phyloP scores from a whole-genome alignment of 129 eudicot species.

The Chrysanthemum seticuspe region DNA sequence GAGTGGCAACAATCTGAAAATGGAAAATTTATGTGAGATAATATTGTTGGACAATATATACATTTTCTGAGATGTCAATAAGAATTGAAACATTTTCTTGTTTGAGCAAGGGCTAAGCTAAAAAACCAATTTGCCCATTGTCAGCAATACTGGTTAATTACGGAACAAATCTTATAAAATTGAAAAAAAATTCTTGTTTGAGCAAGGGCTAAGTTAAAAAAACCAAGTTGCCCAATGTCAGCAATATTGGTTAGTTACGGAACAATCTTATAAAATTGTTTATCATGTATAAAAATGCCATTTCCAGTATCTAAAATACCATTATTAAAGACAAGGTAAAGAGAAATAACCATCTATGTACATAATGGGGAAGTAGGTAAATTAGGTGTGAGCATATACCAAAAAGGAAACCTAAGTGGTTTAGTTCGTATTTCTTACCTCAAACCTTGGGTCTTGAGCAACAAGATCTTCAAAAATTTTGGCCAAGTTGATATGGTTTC shows the following conservation, averaged over 20 bases:
- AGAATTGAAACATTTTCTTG: conserved; percentile 4
- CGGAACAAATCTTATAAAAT: conserved; percentile 12
- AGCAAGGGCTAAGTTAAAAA: no score
- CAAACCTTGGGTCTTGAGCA: conserved; percentile 73
- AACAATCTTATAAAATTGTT: conserved; percentile 17
- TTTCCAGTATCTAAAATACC: neutral
- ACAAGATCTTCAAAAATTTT: conserved; percentile 70
- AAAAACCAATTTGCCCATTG: neutral
- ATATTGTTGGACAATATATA: neutral
- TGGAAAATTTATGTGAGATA: conserved; percentile 8
- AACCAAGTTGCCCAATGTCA: neutral
- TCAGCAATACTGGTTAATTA: neutral
- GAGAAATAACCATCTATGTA: neutral
- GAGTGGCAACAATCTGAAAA: conserved; percentile 68
- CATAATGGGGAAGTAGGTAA: conserved; percentile 4
- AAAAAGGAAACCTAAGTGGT: neutral
- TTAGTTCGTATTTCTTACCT: conserved; percentile 64
- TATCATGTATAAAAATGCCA: neutral
- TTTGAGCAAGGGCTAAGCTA: neutral
- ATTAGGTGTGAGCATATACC: neutral
- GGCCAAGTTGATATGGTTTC: conserved; percentile 84
- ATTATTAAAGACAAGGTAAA: neutral
- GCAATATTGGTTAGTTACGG: neutral
- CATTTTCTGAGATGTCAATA: neutral
- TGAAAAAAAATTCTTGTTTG: neutral